Base-by-base conservation (phyloP, 2,329 filamentous ascomycete species). In the Immersiporthe knoxdaviesiana region DNA sequence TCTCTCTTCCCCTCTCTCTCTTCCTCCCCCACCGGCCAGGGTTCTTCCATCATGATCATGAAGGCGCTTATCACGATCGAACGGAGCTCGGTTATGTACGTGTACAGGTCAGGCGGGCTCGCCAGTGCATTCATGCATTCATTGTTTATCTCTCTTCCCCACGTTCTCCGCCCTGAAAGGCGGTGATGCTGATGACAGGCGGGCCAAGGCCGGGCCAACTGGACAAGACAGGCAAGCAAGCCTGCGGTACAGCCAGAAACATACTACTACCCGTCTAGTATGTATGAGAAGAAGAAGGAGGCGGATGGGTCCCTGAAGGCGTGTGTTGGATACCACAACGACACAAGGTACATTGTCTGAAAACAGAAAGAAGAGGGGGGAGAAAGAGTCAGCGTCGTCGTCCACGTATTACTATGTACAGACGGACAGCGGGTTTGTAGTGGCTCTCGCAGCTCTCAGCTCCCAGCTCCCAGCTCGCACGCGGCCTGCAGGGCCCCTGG, bases 371-470 rank as follows among this genome's bases (percentile, higher is more conserved):
- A 35, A 35, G 8, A 35, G 35, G 8, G 8, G n/a, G n/a, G n/a
- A n/a, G n/a, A n/a, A n/a, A 54, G n/a, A 56, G 24, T 56, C 12
- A 56, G 27, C 24, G 12, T 32, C 12, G 52, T 56, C 52, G 8
- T 56, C 24, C 6, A 30, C n/a, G n/a, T n/a, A n/a, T n/a, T n/a
- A n/a, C n/a, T n/a, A n/a, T n/a, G n/a, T n/a, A n/a, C n/a, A n/a
- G n/a, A n/a, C n/a, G n/a, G n/a, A n/a, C 52, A 56, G 32, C 8
- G 6, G 24, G 52, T 56, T 30, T 30, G 52, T 56, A 30, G 18
- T 56, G 14, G 50, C 44, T n/a, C 44, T 54, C 37, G 10, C 58
- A 61, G 58, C 35, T n/a, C 58, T 32, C 35, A 62, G n/a, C 59
- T 21, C 35, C 14, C 12, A 18, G 35, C 35, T 35, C 35, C 35